A percentile compares a stretch with the other conserved stretches of the same genome.
Evolutionary conservation across 495 filamentous ascomycete species (phyloP).

Genomic region (Aspergillus wentii): DNA sequence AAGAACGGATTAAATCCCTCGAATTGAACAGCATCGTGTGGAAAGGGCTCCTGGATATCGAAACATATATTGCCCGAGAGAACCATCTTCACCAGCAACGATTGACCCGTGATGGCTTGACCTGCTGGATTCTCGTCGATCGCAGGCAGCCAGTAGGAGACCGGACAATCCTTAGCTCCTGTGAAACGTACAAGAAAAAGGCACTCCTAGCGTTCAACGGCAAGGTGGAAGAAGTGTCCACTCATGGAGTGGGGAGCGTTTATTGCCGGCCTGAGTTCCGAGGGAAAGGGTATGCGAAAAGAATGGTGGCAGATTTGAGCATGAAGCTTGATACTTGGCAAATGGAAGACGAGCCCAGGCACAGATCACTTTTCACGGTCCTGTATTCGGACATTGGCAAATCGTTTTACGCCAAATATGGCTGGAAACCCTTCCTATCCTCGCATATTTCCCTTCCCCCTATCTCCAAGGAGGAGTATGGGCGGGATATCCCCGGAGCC

Average conservation of each 20-base stretch:
- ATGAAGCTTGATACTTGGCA: constrained; percentile 49
- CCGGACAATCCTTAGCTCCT: constrained; percentile 69
- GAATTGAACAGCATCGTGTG: constrained; percentile 65
- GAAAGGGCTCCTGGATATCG: constrained; percentile 60
- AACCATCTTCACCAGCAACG: constrained; percentile 59
- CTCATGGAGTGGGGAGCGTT: constrained; percentile 81
- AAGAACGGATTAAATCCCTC: constrained; percentile 60
- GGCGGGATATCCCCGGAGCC: constrained; percentile 5
- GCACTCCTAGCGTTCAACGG: constrained; percentile 51
- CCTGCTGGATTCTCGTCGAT: constrained; percentile 82
- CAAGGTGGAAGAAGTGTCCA: constrained; percentile 57
- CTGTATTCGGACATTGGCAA: constrained; percentile 96
- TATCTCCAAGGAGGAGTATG: constrained; percentile 17
- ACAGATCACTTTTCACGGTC: constrained; percentile 56
- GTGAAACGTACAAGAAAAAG: constrained; percentile 77
- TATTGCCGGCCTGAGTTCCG: constrained; percentile 71
- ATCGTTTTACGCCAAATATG: constrained; percentile 76
- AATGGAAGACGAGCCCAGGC: constrained; percentile 30
- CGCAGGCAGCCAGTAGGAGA: constrained; percentile 33
- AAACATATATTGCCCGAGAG: constrained; percentile 77
- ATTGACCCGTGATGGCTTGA: constrained; percentile 68
- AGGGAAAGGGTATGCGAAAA: constrained; percentile 71
- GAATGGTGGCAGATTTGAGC: constrained; percentile 59
- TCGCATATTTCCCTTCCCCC: constrained; percentile 63
- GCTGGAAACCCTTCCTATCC: constrained; percentile 72